Conservation (phyloP, 768 basidiomycete genomes). For the Coprinellus aureogranulatus region DNA sequence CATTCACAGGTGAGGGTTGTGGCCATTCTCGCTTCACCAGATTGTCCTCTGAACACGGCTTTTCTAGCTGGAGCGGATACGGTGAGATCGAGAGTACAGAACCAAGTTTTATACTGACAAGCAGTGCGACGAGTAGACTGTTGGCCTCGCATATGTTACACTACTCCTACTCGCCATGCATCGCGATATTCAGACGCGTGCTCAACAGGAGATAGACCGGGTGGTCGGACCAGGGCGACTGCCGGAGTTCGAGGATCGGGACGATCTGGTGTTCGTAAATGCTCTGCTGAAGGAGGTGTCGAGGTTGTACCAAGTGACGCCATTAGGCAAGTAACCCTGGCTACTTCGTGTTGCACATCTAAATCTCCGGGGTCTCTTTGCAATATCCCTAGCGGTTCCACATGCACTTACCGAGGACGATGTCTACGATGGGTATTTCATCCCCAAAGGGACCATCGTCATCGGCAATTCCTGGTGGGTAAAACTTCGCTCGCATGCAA, state of each 20-base stretch:
- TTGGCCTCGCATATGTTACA: neutral
- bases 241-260: conserved; percentile 15
- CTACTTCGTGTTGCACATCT: neutral
- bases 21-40: neutral
- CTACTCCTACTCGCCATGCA: conserved; percentile 39
- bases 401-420: conserved; percentile 35
- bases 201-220: conserved; percentile 18
- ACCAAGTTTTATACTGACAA: too few species aligned
- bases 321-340: conserved; percentile 15
- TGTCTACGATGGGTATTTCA: conserved; percentile 35
- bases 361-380: neutral
- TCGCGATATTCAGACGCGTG: conserved; percentile 32
- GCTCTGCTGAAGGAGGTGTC: conserved; percentile 19
- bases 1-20: neutral
- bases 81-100: neutral
- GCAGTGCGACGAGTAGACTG: neutral
- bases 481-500: neutral
- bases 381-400: conserved; percentile 23
- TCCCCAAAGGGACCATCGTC: conserved; percentile 34
- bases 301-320: conserved; percentile 16
- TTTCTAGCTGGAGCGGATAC: neutral
- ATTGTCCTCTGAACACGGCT: neutral
- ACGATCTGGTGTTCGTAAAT: conserved; percentile 11
- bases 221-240: conserved; percentile 18
- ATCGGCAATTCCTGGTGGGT: conserved; percentile 34